Evolutionary conservation across 2,329 filamentous ascomycete genomes (phyloP), one percentile per base, ranked within the genome.

Genomic region (Pestalotiopsis sp.): DNA sequence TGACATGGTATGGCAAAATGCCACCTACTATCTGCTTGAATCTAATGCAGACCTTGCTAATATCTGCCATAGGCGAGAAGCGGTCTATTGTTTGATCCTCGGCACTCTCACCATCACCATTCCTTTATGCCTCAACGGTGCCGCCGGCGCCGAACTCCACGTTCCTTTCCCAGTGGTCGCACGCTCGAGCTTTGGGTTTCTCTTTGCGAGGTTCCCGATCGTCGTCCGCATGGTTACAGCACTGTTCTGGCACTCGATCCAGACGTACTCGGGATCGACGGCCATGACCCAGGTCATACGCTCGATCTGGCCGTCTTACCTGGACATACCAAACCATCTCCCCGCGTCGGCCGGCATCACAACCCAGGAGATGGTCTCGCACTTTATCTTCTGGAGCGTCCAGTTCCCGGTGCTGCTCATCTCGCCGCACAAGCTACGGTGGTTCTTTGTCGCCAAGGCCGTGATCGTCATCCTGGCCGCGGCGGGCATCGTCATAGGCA

Each of bases 401-500:
- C 76, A 78, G 64, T 67, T 78, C 3, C 76, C 76, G 3, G 69
- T 78, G 2, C 75, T 78, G 3, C 72, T 77, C 4, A 77, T 77
- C 64, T 76, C 77, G 58, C 76, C 76, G 12, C 77, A 75, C 14
- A 75, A 75, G 64, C 64, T 78, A 1, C 75, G 84, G 4, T 84
- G 86, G 69, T 72, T 82, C 70, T 88, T 88, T 72, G 81, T 85
- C 58, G 70, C 83, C 69, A 88, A 87, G 77, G 74, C 84, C 0
- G 71, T 84, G 4, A 76, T 83, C 3, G 84, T 90, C 12, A 89
- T 88, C 1, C 79, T 87, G n/a, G 85, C 87, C 2, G 89, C 88
- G 74, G 82, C 91, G 68, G 87, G 86, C 2, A 90, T 89, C 25
- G 81, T 92, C 73, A 86, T 89, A 60, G 92, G 89, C 89, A 86